Evolutionary conservation across 768 basidiomycete genomes (phyloP), one percentile per base, ranked within the genome.

Genomic region (Boletus rufocinnamomeus): DNA sequence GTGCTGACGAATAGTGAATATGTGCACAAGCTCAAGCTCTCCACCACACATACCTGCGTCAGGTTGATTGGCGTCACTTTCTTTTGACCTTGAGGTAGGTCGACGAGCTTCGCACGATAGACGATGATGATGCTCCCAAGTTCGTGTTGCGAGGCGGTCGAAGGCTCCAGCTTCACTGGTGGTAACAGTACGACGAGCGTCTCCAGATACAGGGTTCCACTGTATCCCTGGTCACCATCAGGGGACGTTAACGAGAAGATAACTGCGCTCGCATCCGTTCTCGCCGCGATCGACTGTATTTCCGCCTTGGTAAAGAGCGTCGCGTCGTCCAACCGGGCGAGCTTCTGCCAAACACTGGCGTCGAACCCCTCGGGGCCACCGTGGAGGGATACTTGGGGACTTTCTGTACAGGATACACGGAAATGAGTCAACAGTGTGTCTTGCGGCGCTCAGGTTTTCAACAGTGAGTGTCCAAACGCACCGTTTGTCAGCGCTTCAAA

Each of bases 211-310:
- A 91, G 72, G 35, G 77, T 76, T 14, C 89, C 88, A 1, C 82
- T 83, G 75, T 79, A 91, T 5, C 89, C 89, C 72, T 89, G 86
- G 70, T 89, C 85, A 14, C 87, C 86, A 56, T 88, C 80, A 9
- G 79, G 76, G 10, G 85, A 87, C 11, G 81, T 75, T 14, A 84
- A 70, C 23, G 77, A 77, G 72, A 89, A 89, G 43, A 90, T 67
- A 6, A 80, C 82, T 52, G 79, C 77, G 4, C 52, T 67, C 30
- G 69, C 60, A 23, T 67, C 71, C 16, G 74, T 54, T 41, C 59
- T 62, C 9, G 62, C 60, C 35, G 71, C 66, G 55, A 89, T 70
- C 25, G 80, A 79, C 4, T 66, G 63, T 9, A 84, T 45, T 66
- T 91, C 87, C 5, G 80, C 74, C 19, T 75, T 66, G 19, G 81